phyloP scores from a whole-genome alignment of 208 protist species.

The Trypanosoma avium region DNA sequence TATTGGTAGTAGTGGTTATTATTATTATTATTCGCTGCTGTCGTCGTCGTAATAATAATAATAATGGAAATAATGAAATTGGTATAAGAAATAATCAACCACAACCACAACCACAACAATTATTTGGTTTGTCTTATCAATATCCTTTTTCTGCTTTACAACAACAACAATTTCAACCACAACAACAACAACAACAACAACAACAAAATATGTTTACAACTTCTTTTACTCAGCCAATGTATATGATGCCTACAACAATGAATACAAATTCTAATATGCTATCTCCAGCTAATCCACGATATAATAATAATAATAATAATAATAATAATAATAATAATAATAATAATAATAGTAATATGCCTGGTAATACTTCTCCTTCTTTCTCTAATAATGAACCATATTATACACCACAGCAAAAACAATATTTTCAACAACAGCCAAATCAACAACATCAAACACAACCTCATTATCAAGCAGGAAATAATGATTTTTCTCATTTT shows the following conservation, averaged over 20 bases:
- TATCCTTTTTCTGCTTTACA: no score
- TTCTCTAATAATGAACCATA: slow-evolving; percentile 4
- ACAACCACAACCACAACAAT: neutral
- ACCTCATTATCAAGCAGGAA: no score
- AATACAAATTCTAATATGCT: neutral
- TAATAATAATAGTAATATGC: no score
- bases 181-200: no score
- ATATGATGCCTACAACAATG: slow-evolving; percentile 1
- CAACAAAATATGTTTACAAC: neutral
- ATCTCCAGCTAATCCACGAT: neutral
- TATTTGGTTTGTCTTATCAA: neutral
- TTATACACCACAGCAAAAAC: no score
- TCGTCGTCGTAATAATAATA: neutral
- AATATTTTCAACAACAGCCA: no score
- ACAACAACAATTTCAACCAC: no score
- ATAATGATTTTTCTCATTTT: no score
- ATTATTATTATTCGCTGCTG: slow-evolving; percentile 17
- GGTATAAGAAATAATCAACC: neutral
- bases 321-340: no score
- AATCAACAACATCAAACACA: no score
- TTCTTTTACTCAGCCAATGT: neutral
- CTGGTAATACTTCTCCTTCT: neutral
- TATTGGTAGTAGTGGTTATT: slow-evolving; percentile 4
- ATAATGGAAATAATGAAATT: neutral
- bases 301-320: no score